Conservation (phyloP, 768 basidiomycete species). For the Psilocybe cyanescens region DNA sequence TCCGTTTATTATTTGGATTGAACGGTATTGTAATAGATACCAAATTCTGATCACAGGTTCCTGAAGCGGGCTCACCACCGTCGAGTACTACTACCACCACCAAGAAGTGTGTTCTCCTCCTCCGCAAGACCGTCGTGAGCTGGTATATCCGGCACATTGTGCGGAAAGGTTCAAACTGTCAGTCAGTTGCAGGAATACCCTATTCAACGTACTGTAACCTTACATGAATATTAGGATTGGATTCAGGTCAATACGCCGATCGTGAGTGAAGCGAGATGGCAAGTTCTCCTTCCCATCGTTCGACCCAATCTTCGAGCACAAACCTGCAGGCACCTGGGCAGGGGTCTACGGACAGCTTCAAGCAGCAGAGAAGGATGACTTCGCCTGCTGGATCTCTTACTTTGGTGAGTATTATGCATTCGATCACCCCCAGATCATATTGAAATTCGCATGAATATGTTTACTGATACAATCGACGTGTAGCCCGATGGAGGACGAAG, state of each 20-base stretch:
- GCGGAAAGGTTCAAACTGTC: neutral
- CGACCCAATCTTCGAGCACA: constrained; percentile 18
- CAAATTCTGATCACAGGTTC: no score
- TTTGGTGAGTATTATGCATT: constrained; percentile 28
- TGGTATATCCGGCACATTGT: neutral
- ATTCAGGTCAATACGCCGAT: no score
- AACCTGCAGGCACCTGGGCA: constrained; percentile 23
- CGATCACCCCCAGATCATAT: neutral
- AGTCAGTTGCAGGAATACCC: neutral
- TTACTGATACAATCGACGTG: neutral
- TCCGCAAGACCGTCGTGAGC: neutral
- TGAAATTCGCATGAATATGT: neutral
- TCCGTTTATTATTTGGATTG: no score
- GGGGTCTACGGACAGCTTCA: constrained; percentile 14
- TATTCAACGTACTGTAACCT: neutral
- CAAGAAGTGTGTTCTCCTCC: no score
- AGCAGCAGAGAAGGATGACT: constrained; percentile 36
- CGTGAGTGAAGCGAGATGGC: constrained; percentile 12
- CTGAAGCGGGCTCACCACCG: no score
- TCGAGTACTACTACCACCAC: no score
- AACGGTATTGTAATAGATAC: no score
- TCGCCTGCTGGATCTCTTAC: constrained; percentile 36
- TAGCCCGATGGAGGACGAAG: constrained; percentile 45
- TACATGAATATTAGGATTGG: neutral
- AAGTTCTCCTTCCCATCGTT: constrained; percentile 22